Conservation (phyloP, 768 basidiomycete genomes). For the Amanita muscaria region DNA sequence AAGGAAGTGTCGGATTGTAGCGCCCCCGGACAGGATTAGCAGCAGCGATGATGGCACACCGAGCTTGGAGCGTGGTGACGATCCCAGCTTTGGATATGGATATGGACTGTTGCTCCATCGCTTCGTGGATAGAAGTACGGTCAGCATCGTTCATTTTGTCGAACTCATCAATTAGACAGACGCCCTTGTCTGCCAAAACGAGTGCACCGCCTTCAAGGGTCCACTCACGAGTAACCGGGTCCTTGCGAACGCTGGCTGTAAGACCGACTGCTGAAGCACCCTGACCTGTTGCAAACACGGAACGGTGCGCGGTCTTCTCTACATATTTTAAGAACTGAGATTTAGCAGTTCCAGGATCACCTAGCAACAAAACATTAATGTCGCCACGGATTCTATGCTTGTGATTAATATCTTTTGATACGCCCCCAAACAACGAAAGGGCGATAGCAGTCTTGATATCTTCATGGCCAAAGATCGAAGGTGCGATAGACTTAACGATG, state of each 20-base stretch:
- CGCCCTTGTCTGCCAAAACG: conserved; percentile 97
- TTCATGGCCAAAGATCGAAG: conserved; percentile 98
- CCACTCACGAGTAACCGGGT: conserved; percentile 96
- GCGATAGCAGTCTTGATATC: conserved; percentile 98
- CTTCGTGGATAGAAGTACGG: conserved; percentile 97
- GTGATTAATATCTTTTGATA: conserved; percentile 91
- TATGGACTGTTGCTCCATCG: conserved; percentile 99
- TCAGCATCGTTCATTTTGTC: conserved; percentile 99
- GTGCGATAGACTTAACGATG: conserved; percentile 97
- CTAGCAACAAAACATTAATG: conserved; percentile 92
- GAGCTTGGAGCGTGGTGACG: conserved; percentile 94
- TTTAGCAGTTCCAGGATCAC: conserved; percentile 98
- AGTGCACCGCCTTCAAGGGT: conserved; percentile 96
- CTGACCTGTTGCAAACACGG: conserved; percentile 97
- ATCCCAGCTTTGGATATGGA: conserved; percentile 99
- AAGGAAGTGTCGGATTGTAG: conserved; percentile 97
- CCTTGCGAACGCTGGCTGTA: conserved; percentile 97
- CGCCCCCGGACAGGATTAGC: conserved; percentile 96
- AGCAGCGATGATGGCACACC: conserved; percentile 95
- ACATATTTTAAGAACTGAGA: conserved; percentile 99
- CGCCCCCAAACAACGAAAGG: conserved; percentile 89
- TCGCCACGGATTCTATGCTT: conserved; percentile 96
- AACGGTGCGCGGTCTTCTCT: conserved; percentile 96
- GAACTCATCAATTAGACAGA: conserved; percentile 97
- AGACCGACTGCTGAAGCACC: conserved; percentile 98